These are phyloP conservation scores for Ophiosphaerella korrae DNA, from an alignment of 2,329 filamentous ascomycete species.

Conservation along the genomic window DNA sequence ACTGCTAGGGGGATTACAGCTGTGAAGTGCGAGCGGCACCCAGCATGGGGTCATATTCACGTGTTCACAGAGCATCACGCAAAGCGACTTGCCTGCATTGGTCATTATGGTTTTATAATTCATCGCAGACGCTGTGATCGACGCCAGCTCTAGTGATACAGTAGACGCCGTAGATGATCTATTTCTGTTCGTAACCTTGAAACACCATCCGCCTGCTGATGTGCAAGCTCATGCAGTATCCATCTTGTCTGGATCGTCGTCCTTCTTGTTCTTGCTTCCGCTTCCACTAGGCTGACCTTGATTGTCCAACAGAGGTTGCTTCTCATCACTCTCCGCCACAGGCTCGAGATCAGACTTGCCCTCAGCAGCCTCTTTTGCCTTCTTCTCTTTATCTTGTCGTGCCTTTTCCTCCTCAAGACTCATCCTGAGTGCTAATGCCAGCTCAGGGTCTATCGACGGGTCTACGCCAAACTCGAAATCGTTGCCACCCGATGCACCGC, in stretches of 20 bases:
- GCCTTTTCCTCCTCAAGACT: conserved; percentile 98
- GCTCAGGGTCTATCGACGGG: conserved; percentile 86
- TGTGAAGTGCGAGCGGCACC: too few relatives aligned
- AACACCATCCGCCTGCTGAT: neutral
- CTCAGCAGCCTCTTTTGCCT: conserved; percentile 71
- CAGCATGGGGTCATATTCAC: neutral
- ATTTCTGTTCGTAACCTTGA: conserved; percentile 8
- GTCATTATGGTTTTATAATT: conserved; percentile 25
- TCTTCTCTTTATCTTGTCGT: conserved; percentile 82
- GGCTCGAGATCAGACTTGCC: conserved; percentile 78
- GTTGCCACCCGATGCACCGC: conserved; percentile 59
- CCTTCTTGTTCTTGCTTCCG: conserved; percentile 55
- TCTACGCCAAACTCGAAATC: conserved; percentile 90
- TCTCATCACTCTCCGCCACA: conserved; percentile 72
- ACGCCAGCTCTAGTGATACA: conserved; percentile 29
- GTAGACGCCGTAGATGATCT: conserved; percentile 35
- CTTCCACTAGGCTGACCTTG: conserved; percentile 69
- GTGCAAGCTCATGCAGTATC: conserved; percentile 72
- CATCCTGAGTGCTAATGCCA: conserved; percentile 93
- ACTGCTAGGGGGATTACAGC: too few relatives aligned
- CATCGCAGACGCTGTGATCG: conserved; percentile 19
- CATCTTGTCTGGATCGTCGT: conserved; percentile 77
- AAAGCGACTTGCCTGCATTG: neutral
- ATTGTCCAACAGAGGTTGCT: conserved; percentile 66
- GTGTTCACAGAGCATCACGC: neutral